These are phyloP conservation scores for Syzygium aromaticum DNA, from an alignment of 345 rosid genomes.

Conservation along the genomic window DNA sequence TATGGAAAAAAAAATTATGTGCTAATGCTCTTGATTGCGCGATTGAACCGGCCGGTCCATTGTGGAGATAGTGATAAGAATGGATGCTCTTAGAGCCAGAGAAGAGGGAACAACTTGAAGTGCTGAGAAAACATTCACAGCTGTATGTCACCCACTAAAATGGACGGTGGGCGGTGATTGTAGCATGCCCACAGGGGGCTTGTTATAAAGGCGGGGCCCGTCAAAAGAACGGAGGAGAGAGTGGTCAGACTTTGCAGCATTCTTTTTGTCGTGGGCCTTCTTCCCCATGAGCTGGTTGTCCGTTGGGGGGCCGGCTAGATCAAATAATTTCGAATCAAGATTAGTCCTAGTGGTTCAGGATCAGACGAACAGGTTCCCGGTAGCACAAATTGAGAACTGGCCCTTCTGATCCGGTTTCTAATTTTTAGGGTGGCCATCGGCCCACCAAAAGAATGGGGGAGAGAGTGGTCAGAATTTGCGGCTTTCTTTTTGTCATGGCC, in stretches of 20 bases:
- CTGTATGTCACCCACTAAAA: neutral
- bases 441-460: too few species aligned
- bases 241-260: neutral
- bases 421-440: too few species aligned
- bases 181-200: neutral
- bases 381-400: too few species aligned
- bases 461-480: too few species aligned
- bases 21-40: neutral
- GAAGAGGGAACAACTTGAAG: neutral
- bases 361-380: too few species aligned
- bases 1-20: neutral
- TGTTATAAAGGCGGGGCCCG: neutral
- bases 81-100: neutral
- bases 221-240: neutral
- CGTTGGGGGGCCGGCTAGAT: neutral
- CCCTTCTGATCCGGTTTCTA: too few species aligned
- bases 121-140: neutral
- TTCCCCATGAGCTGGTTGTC: too few species aligned
- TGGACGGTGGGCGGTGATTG: neutral
- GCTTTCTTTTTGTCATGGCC: too few species aligned
- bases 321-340: neutral
- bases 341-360: too few species aligned
- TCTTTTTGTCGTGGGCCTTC: neutral
- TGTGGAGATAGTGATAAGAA: too few species aligned
- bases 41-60: neutral